phyloP scores from a whole-genome alignment of 257 asterid species.

The Cordia subcordata region DNA sequence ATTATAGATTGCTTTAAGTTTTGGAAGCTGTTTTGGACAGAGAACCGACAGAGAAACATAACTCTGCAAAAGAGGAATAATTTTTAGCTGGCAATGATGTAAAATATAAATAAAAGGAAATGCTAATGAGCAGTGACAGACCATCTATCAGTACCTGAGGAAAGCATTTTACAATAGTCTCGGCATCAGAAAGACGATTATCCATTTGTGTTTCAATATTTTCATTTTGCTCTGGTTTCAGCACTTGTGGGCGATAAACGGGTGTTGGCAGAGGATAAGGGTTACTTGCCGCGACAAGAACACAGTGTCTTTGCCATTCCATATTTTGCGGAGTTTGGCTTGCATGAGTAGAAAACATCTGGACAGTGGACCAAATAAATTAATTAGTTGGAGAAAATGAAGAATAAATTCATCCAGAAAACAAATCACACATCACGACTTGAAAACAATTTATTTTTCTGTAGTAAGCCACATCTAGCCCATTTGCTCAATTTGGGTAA shows the following conservation, averaged over 20 bases:
- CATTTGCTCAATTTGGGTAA: no score
- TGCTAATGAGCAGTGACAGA: neutral
- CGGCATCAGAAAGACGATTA: conserved; percentile 67
- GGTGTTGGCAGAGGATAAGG: conserved; percentile 82
- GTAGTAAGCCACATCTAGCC: no score
- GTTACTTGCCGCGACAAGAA: conserved; percentile 90
- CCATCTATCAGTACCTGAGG: conserved; percentile 51
- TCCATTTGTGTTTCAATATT: conserved; percentile 52
- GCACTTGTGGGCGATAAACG: conserved; percentile 57
- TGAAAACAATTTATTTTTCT: no score
- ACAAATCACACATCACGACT: no score
- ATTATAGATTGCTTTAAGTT: conserved; percentile 67
- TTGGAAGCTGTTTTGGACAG: conserved; percentile 93
- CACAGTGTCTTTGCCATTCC: conserved; percentile 77
- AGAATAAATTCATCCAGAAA: no score
- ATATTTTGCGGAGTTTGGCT: conserved; percentile 55
- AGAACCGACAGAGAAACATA: conserved; percentile 80
- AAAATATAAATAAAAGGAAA: conserved; percentile 11
- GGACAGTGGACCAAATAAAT: conserved; percentile 16
- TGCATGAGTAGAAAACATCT: conserved; percentile 71
- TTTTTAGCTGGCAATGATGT: conserved; percentile 11
- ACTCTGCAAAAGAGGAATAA: conserved; percentile 50
- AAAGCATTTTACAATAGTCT: conserved; percentile 73
- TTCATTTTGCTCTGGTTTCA: conserved; percentile 51
- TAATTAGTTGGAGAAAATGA: neutral